phyloP scores from a whole-genome alignment of 106 monocot species.

The Allium sativum region DNA sequence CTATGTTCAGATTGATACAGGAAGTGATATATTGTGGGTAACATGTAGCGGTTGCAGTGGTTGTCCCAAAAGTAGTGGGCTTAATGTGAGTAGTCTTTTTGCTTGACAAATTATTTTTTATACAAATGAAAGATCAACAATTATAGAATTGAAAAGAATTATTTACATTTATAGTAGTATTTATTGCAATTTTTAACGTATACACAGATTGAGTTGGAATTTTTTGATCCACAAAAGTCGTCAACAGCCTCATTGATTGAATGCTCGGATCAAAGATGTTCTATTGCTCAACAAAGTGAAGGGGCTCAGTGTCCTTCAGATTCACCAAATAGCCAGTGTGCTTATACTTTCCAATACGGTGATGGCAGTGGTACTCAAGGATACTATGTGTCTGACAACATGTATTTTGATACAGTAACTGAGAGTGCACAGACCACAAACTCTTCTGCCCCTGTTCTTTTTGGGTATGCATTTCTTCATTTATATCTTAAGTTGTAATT shows the following conservation, averaged over 20 bases:
- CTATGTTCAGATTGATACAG: slow-evolving; percentile 95
- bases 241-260: slow-evolving; percentile 46
- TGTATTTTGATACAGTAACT: slow-evolving; percentile 52
- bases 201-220: slow-evolving; percentile 61
- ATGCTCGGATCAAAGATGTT: slow-evolving; percentile 65
- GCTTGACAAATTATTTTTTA: not conserved
- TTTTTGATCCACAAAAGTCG: slow-evolving; percentile 57
- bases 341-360: slow-evolving; percentile 79
- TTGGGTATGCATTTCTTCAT: slow-evolving; percentile 44
- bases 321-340: slow-evolving; percentile 34
- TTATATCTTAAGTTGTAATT: not conserved
- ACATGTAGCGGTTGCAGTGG: slow-evolving; percentile 69
- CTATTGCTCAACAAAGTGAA: slow-evolving; percentile 31
- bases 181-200: not conserved
- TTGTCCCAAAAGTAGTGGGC: slow-evolving; percentile 73
- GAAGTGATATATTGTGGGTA: slow-evolving; percentile 94
- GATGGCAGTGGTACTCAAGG: slow-evolving; percentile 95
- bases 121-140: not conserved
- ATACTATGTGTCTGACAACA: slow-evolving; percentile 70
- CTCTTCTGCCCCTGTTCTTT: slow-evolving; percentile 72
- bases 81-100: slow-evolving; percentile 41
- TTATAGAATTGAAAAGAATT: too few relatives aligned
- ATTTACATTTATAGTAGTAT: not conserved
- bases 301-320: slow-evolving; percentile 43
- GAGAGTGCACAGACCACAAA: slow-evolving; percentile 35